phyloP scores from a whole-genome alignment of 495 filamentous ascomycete species.

The Neurospora sp. region DNA sequence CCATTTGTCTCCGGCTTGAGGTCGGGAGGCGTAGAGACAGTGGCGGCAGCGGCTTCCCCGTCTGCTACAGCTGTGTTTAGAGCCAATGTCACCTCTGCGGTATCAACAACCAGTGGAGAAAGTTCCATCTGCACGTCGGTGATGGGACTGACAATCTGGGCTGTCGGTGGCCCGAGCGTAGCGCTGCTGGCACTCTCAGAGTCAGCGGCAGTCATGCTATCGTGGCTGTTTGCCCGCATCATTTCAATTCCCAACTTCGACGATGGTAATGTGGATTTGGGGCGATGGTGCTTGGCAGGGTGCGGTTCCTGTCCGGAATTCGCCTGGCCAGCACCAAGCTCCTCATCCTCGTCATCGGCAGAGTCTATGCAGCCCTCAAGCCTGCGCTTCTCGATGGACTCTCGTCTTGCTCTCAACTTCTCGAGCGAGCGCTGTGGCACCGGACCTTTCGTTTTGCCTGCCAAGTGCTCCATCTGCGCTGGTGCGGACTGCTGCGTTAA shows the following conservation, averaged over 20 bases:
- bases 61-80: background rate
- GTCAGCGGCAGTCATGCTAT: constrained; percentile 53
- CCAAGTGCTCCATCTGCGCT: constrained; percentile 44
- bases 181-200: constrained; percentile 24
- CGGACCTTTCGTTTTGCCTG: constrained; percentile 30
- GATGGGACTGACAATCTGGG: constrained; percentile 32
- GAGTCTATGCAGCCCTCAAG: constrained; percentile 69
- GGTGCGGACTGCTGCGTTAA: constrained; percentile 61
- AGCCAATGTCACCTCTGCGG: background rate
- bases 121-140: constrained; percentile 19
- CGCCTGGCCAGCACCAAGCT: constrained; percentile 52
- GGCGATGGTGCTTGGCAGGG: constrained; percentile 27
- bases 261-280: constrained; percentile 35
- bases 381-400: constrained; percentile 64
- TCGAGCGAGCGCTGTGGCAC: constrained; percentile 63
- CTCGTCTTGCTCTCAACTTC: constrained; percentile 63
- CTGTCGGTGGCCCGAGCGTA: constrained; percentile 23
- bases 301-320: constrained; percentile 32
- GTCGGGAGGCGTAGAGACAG: constrained; percentile 19
- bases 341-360: constrained; percentile 88
- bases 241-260: constrained; percentile 89
- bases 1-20: background rate
- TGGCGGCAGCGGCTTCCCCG: constrained; percentile 14
- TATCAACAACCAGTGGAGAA: background rate
- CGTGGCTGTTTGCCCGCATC: constrained; percentile 90